phyloP scores from a whole-genome alignment of 1,139 yeast genomes.

The Nadsonia starkeyi-henricii region DNA sequence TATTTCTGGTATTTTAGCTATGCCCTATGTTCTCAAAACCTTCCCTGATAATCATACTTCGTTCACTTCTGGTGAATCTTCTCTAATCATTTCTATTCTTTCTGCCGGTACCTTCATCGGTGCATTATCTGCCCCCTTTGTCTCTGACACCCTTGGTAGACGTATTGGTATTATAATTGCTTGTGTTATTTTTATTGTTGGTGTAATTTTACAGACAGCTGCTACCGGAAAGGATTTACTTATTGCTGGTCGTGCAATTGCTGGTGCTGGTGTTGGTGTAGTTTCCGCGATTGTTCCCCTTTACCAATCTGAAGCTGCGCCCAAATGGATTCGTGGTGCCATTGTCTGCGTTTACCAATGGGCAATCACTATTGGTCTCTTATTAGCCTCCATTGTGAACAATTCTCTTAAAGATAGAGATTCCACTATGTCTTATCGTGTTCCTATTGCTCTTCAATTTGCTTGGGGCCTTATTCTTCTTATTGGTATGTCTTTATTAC shows the following conservation, averaged over 20 bases:
- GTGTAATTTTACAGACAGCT: conserved; percentile 46
- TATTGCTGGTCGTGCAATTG: conserved; percentile 24
- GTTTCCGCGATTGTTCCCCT: conserved; percentile 45
- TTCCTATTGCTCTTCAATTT: conserved; percentile 37
- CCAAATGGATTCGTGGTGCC: conserved; percentile 46
- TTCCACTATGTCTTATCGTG: conserved; percentile 45
- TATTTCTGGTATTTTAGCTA: conserved; percentile 43
- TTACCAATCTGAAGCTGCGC: conserved; percentile 50
- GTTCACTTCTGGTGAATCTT: conserved; percentile 44
- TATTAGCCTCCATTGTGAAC: conserved; percentile 49
- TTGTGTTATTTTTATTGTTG: conserved; percentile 40
- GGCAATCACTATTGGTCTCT: conserved; percentile 51
- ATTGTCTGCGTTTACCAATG: conserved; percentile 56
- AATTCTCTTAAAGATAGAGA: conserved; percentile 40
- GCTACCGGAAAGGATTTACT: conserved; percentile 27
- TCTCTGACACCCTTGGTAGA: conserved; percentile 48
- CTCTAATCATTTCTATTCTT: conserved; percentile 41
- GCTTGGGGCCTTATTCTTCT: conserved; percentile 28
- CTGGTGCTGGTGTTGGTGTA: conserved; percentile 45
- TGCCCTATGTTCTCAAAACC: conserved; percentile 32
- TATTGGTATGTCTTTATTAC: conserved; percentile 48
- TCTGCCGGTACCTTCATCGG: conserved; percentile 49
- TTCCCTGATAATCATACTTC: conserved; percentile 24
- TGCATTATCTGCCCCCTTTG: conserved; percentile 41
- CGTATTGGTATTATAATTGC: conserved; percentile 39